Conservation (phyloP, 192 early-diverging fungal species). For the Backusella liffmaniae region DNA sequence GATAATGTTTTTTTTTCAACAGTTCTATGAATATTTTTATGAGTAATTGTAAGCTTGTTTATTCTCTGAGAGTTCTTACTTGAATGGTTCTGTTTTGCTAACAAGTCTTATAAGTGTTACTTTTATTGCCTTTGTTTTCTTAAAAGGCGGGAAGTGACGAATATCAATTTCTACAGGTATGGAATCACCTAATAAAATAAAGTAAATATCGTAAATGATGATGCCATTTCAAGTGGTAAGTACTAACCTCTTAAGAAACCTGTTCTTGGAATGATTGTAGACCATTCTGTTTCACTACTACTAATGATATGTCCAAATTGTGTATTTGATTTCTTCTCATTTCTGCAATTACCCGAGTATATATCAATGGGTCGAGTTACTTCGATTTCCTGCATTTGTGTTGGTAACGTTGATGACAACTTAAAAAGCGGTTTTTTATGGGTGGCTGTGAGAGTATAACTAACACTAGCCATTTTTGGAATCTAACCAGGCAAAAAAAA, state of each 20-base stretch:
- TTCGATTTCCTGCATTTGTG: background rate
- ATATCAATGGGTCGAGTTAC: background rate
- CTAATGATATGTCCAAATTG: background rate
- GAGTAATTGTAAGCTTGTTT: background rate
- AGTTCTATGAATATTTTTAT: background rate
- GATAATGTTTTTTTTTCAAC: background rate
- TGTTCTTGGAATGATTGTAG: conserved; percentile 1
- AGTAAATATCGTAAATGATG: background rate
- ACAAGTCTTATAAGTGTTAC: background rate
- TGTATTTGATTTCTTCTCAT: background rate
- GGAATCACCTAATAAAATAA: background rate
- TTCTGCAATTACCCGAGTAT: background rate
- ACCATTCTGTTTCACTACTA: background rate
- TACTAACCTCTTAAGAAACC: background rate
- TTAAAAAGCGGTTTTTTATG: conserved; percentile 5
- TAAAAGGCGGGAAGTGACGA: background rate
- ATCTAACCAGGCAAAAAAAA: background rate
- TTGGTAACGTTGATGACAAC: background rate
- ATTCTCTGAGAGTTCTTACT: background rate
- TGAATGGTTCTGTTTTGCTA: background rate
- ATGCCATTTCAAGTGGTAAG: background rate
- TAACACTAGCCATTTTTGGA: conserved; percentile 1
- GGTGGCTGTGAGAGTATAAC: background rate
- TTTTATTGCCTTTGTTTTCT: background rate
- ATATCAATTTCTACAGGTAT: background rate